These are phyloP conservation scores for Magnusiomyces paraingens DNA, from an alignment of 1,139 yeast species.

Conservation along the genomic window DNA sequence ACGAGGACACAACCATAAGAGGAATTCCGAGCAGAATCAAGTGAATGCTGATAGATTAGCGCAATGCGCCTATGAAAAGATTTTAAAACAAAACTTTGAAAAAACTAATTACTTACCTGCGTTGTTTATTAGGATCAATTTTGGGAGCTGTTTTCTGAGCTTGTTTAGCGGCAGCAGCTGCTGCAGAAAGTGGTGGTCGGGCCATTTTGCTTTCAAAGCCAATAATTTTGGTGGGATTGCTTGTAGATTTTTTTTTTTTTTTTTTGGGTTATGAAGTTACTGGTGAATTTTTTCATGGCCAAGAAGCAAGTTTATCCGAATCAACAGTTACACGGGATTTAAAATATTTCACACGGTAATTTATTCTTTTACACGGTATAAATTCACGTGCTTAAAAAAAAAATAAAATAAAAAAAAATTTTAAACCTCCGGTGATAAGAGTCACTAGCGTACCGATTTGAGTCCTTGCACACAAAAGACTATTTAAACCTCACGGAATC, in stretches of 20 bases:
- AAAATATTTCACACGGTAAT: too few relatives aligned
- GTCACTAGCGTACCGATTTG: neutral
- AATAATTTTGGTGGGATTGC: too few relatives aligned
- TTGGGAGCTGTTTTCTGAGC: slow-evolving; percentile 2
- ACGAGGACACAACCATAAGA: slow-evolving; percentile 36
- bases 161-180: neutral
- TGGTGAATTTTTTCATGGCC: too few relatives aligned
- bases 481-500: neutral
- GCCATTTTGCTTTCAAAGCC: slow-evolving; percentile 7
- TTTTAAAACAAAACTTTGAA: neutral
- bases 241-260: too few relatives aligned
- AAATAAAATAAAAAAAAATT: too few relatives aligned
- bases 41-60: slow-evolving; percentile 26
- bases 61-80: neutral
- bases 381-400: too few relatives aligned
- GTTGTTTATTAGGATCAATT: slow-evolving; percentile 14
- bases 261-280: too few relatives aligned
- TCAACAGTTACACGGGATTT: too few relatives aligned
- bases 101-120: slow-evolving; percentile 9
- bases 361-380: too few relatives aligned
- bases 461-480: neutral
- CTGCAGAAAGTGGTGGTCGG: slow-evolving; percentile 11
- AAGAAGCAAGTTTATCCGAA: too few relatives aligned
- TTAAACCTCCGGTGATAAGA: too few relatives aligned
- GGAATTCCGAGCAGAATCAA: slow-evolving; percentile 40